Evolutionary conservation across 2,329 filamentous ascomycete species (phyloP).

Genomic region (Fusarium brevicatenulatum): DNA sequence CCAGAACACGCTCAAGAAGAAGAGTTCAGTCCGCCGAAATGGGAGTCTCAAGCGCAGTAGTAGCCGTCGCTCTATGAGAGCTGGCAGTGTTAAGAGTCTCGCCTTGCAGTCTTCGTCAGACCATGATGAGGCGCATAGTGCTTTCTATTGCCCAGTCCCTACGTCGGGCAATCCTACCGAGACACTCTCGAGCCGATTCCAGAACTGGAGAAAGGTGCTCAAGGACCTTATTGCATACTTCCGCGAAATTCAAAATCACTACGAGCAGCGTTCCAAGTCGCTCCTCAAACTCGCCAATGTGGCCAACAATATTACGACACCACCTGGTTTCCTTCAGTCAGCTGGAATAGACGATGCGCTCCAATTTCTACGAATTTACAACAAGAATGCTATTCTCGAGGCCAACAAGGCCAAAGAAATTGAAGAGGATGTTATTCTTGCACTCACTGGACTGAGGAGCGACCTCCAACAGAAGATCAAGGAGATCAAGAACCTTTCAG

Average conservation of each 20-base stretch:
- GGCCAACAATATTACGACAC: slow-evolving; percentile 81
- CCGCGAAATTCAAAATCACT: slow-evolving; percentile 87
- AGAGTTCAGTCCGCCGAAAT: slow-evolving; percentile 77
- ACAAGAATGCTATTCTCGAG: slow-evolving; percentile 81
- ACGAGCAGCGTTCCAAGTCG: slow-evolving; percentile 85
- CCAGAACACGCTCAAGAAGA: slow-evolving; percentile 87
- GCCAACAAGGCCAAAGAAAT: slow-evolving; percentile 90
- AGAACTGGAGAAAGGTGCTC: slow-evolving; percentile 96
- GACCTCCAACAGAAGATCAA: slow-evolving; percentile 97
- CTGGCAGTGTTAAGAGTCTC: slow-evolving; percentile 87
- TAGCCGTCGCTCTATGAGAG: slow-evolving; percentile 83
- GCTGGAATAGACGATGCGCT: slow-evolving; percentile 91
- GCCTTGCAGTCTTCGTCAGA: slow-evolving; percentile 75
- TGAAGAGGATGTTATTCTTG: slow-evolving; percentile 89
- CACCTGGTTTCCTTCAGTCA: slow-evolving; percentile 78
- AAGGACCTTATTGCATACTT: slow-evolving; percentile 96
- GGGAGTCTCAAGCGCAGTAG: slow-evolving; percentile 80
- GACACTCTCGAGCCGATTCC: slow-evolving; percentile 85
- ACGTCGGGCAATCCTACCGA: slow-evolving; percentile 90
- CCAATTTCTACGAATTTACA: slow-evolving; percentile 81
- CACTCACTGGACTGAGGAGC: slow-evolving; percentile 83
- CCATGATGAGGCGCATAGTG: slow-evolving; percentile 79
- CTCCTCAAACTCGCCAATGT: slow-evolving; percentile 85
- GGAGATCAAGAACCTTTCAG: slow-evolving; percentile 92
- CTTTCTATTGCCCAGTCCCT: slow-evolving; percentile 89